Conservation (phyloP, 306 rosid species). For the Nissolia schottii region DNA sequence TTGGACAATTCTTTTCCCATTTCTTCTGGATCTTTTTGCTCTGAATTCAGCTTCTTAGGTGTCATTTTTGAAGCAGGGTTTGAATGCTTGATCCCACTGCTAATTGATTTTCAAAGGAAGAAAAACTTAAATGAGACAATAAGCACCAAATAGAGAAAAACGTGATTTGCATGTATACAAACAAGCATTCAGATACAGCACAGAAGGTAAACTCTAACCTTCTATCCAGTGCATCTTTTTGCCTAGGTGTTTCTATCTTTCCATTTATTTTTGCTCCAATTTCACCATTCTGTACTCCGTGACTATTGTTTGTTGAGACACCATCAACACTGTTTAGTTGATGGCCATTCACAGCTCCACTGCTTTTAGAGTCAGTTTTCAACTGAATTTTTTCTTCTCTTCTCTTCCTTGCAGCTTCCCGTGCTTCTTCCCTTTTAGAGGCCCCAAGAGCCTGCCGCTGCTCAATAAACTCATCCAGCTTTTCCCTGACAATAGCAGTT, state of each 20-base stretch:
- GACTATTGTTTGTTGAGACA: slow-evolving; percentile 33
- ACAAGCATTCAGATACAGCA: not conserved
- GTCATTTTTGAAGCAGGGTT: slow-evolving; percentile 41
- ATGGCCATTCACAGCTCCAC: slow-evolving; percentile 34
- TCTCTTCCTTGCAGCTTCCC: slow-evolving; percentile 58
- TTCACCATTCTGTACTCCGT: slow-evolving; percentile 24
- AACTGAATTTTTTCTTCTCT: slow-evolving; percentile 58
- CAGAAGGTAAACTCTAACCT: slow-evolving; percentile 47
- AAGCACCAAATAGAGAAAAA: too few relatives aligned
- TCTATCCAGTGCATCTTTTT: slow-evolving; percentile 27
- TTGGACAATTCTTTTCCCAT: slow-evolving; percentile 47
- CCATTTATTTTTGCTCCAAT: too few relatives aligned
- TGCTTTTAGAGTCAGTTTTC: slow-evolving; percentile 45
- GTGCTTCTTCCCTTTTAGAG: slow-evolving; percentile 66
- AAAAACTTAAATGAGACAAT: too few relatives aligned
- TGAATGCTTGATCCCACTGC: slow-evolving; percentile 49
- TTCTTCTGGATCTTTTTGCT: slow-evolving; percentile 38
- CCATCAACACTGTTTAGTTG: slow-evolving; percentile 10
- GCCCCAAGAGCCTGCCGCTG: slow-evolving; percentile 79
- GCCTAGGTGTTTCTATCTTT: slow-evolving; percentile 35
- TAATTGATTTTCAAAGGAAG: slow-evolving; percentile 16
- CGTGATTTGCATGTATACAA: not conserved
- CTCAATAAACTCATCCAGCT: slow-evolving; percentile 66
- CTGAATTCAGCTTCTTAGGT: slow-evolving; percentile 42
- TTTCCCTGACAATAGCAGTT: slow-evolving; percentile 56